Conservation (phyloP, 2,329 filamentous ascomycete genomes). For the Dactylellina leptospora region DNA sequence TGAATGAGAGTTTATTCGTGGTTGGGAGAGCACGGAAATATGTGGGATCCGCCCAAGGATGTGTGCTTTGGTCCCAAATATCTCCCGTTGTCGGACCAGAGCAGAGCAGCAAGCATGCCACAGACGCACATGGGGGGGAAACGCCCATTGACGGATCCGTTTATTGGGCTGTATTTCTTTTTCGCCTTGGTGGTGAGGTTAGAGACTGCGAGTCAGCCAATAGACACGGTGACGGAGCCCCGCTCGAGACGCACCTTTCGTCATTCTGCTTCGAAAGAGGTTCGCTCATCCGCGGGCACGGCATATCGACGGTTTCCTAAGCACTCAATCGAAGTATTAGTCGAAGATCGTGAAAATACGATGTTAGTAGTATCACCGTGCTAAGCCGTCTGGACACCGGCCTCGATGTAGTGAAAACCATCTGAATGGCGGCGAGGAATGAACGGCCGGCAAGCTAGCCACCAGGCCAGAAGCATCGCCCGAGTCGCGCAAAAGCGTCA, state of each 20-base stretch:
- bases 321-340: neutral
- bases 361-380: too few relatives aligned
- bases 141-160: slow-evolving; percentile 3
- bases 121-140: too few relatives aligned
- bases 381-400: too few relatives aligned
- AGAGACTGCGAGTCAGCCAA: slow-evolving; percentile 25
- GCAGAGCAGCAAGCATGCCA: too few relatives aligned
- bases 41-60: neutral
- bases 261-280: slow-evolving; percentile 40
- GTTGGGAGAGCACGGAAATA: neutral
- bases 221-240: slow-evolving; percentile 33
- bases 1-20: neutral
- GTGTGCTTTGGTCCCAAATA: slow-evolving; percentile 20
- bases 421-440: slow-evolving; percentile 1
- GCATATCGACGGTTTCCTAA: neutral
- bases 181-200: neutral
- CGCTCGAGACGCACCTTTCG: slow-evolving; percentile 47
- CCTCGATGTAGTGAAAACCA: too few relatives aligned
- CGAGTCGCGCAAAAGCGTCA: slow-evolving; percentile 34
- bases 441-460: neutral
- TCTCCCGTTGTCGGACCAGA: slow-evolving; percentile 9
- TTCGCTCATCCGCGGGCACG: slow-evolving; percentile 22
- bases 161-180: slow-evolving; percentile 15
- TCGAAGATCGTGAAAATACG: too few relatives aligned
- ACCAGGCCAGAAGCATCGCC: slow-evolving; percentile 3